These are phyloP conservation scores for Psilocybe sp. DNA, from an alignment of 768 basidiomycete genomes.

Conservation along the genomic window DNA sequence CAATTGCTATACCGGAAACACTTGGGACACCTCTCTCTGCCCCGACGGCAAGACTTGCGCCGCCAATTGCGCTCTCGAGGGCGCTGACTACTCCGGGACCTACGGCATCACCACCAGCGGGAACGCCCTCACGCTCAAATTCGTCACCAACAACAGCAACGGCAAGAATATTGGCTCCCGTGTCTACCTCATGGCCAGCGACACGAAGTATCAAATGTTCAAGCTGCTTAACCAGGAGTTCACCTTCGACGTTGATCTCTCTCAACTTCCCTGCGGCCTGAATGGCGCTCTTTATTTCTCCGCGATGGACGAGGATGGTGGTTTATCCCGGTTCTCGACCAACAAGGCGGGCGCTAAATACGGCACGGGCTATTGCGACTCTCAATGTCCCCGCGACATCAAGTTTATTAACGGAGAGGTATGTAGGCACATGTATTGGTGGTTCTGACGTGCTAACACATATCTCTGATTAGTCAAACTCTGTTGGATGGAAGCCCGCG, in stretches of 20 bases:
- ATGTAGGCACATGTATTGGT: too few species aligned
- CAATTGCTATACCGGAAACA: conserved; percentile 30
- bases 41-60: conserved; percentile 38
- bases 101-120: conserved; percentile 31
- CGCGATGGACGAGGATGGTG: conserved; percentile 19
- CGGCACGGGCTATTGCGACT: conserved; percentile 21
- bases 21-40: conserved; percentile 32
- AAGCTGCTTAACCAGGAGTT: conserved; percentile 20
- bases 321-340: conserved; percentile 10
- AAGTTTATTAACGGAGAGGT: conserved; percentile 12
- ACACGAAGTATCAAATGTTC: conserved; percentile 18
- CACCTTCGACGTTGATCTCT: conserved; percentile 20
- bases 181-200: conserved; percentile 17
- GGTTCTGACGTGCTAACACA: too few species aligned
- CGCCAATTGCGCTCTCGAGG: conserved; percentile 24
- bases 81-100: conserved; percentile 31
- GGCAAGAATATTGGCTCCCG: conserved; percentile 18
- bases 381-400: conserved; percentile 20
- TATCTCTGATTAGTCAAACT: too few species aligned
- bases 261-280: conserved; percentile 17
- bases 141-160: conserved; percentile 24
- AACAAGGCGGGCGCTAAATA: conserved; percentile 23
- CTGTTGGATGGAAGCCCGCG: too few species aligned
- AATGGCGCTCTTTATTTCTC: conserved; percentile 19
- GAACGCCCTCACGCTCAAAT: conserved; percentile 34